Conservation (phyloP, 2,329 filamentous ascomycete genomes). For the Rutstroemia sp. region DNA sequence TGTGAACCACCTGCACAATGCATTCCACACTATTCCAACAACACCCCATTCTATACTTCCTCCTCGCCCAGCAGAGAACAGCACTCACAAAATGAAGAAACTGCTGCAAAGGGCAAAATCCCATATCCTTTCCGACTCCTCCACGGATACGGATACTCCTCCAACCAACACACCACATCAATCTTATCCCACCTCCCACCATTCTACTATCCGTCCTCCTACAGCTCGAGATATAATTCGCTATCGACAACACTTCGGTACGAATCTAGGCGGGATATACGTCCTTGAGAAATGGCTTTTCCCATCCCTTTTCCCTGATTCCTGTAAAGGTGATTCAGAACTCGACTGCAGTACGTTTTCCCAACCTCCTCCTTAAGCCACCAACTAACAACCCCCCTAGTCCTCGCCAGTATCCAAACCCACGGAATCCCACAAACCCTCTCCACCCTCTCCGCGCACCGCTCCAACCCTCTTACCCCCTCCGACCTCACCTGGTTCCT, state of each 20-base stretch:
- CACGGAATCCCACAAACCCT: slow-evolving; percentile 30
- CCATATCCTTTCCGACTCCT: neutral
- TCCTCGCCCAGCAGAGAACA: neutral
- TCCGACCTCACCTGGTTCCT: slow-evolving; percentile 45
- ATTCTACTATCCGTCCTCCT: slow-evolving; percentile 17
- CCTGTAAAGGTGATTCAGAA: slow-evolving; percentile 25
- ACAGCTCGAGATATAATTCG: slow-evolving; percentile 36
- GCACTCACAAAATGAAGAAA: slow-evolving; percentile 4
- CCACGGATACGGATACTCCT: neutral
- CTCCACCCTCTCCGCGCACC: slow-evolving; percentile 38
- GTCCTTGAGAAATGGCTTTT: slow-evolving; percentile 53
- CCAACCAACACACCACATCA: no score
- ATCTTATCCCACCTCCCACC: neutral
- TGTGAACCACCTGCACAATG: no score
- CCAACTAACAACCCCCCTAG: no score
- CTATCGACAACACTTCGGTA: slow-evolving; percentile 53
- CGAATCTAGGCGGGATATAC: slow-evolving; percentile 51
- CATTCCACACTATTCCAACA: no score
- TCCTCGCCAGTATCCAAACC: neutral
- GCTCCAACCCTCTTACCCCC: slow-evolving; percentile 40
- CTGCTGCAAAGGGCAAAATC: neutral
- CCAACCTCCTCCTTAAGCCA: no score
- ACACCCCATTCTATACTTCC: no score
- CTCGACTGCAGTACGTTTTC: slow-evolving; percentile 29
- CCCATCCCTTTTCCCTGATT: slow-evolving; percentile 38